These are phyloP conservation scores for Polysphondylium violaceum DNA, from an alignment of 78 protist genomes.

Conservation along the genomic window DNA sequence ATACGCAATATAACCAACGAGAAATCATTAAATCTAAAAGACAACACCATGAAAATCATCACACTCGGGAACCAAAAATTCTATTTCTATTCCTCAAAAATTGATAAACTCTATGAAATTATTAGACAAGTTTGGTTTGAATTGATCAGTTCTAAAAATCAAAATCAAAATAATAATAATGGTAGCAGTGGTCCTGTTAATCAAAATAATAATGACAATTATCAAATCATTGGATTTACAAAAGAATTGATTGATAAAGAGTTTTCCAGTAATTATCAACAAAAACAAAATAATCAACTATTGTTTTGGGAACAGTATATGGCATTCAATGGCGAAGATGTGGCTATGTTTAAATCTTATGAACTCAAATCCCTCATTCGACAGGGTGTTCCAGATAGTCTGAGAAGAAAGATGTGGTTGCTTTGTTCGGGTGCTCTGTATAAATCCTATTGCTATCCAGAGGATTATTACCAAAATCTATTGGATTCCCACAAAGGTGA, in stretches of 20 bases:
- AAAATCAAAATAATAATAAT: too few species aligned
- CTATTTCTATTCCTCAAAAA: conserved; percentile 16
- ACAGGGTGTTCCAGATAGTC: conserved; percentile 39
- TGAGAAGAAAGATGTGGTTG: conserved; percentile 59
- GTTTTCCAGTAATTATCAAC: conserved; percentile 10
- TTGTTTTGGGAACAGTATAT: conserved; percentile 57
- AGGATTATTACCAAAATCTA: conserved; percentile 21
- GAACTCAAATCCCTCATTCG: conserved; percentile 51
- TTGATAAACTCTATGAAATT: conserved; percentile 43
- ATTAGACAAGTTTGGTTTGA: conserved; percentile 37
- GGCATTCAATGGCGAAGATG: conserved; percentile 45
- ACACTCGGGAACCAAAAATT: conserved; percentile 4
- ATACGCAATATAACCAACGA: conserved; percentile 25
- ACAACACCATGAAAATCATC: conserved; percentile 7
- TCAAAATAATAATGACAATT: not conserved
- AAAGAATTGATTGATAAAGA: not conserved
- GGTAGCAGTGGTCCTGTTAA: not conserved
- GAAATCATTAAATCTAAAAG: not conserved
- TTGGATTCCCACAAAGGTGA: conserved; percentile 24
- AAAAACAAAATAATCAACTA: not conserved
- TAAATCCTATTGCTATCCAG: conserved; percentile 46
- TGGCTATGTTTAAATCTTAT: conserved; percentile 44
- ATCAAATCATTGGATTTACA: conserved; percentile 8
- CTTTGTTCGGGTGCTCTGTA: conserved; percentile 50
- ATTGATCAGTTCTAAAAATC: not conserved